These are phyloP conservation scores for Quercus mongolica DNA, from an alignment of 306 rosid species.

Conservation along the genomic window DNA sequence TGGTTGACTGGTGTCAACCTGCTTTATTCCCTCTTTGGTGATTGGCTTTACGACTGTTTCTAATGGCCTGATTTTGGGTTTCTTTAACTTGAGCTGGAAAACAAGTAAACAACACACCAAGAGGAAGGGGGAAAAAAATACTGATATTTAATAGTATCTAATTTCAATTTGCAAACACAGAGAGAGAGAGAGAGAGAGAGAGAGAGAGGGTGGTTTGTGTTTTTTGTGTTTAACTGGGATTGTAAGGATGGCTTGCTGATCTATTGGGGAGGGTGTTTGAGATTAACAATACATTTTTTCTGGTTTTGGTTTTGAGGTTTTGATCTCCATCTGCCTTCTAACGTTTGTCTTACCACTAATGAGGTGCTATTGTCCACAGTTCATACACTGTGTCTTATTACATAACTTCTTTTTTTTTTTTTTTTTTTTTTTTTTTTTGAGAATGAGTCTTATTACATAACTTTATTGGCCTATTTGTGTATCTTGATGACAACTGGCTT, in stretches of 20 bases:
- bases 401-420: too few species aligned
- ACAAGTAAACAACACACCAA: background rate
- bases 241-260: constrained; percentile 17
- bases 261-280: constrained; percentile 33
- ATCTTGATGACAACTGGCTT: too few species aligned
- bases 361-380: background rate
- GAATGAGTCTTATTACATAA: background rate
- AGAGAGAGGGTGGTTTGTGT: background rate
- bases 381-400: background rate
- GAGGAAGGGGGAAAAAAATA: background rate
- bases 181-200: background rate
- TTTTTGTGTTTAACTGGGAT: constrained; percentile 17
- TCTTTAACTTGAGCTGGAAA: constrained; percentile 27
- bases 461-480: too few species aligned
- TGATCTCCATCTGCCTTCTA: constrained; percentile 9
- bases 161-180: background rate
- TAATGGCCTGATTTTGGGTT: constrained; percentile 3
- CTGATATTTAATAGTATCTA: background rate
- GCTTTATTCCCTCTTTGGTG: background rate
- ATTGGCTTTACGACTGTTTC: constrained; percentile 13
- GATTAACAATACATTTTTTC: background rate
- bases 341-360: background rate
- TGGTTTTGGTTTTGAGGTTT: background rate
- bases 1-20: background rate
- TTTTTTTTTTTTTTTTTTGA: too few species aligned